Conservation (phyloP, 2,329 filamentous ascomycete species). For the Curvularia eragrostidis region DNA sequence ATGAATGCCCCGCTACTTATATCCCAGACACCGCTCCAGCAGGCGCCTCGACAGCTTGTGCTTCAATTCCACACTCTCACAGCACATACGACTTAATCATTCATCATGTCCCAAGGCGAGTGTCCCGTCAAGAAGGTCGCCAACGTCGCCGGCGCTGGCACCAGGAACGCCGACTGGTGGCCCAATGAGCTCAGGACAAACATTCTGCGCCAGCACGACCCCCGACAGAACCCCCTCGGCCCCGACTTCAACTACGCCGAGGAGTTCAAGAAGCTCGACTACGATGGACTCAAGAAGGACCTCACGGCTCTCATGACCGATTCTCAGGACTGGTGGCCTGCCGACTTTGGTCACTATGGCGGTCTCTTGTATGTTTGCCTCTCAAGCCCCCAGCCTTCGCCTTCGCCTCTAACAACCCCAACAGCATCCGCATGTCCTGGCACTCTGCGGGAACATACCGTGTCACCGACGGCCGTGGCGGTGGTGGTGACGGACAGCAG, state of each 20-base stretch:
- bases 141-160: conserved; percentile 65
- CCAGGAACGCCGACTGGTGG: conserved; percentile 76
- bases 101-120: conserved; percentile 44
- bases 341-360: conserved; percentile 81
- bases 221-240: conserved; percentile 67
- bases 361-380: conserved; percentile 65
- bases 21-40: conserved; percentile 19
- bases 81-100: conserved; percentile 25
- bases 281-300: conserved; percentile 76
- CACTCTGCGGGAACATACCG: conserved; percentile 82
- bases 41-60: conserved; percentile 13
- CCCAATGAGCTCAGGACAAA: conserved; percentile 71
- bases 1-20: conserved; percentile 40
- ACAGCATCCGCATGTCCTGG: conserved; percentile 75
- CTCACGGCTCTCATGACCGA: conserved; percentile 74
- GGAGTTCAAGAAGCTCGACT: conserved; percentile 76
- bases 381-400: neutral
- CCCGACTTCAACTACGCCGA: conserved; percentile 74
- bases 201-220: conserved; percentile 75
- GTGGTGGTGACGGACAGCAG: conserved; percentile 76
- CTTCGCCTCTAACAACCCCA: conserved; percentile 10
- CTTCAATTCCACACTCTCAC: conserved; percentile 10
- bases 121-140: conserved; percentile 45
- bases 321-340: conserved; percentile 82
- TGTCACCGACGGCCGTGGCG: conserved; percentile 75